These are phyloP conservation scores for Lolium multiflorum DNA, from an alignment of 176 grass and related monocot genomes.

Conservation along the genomic window DNA sequence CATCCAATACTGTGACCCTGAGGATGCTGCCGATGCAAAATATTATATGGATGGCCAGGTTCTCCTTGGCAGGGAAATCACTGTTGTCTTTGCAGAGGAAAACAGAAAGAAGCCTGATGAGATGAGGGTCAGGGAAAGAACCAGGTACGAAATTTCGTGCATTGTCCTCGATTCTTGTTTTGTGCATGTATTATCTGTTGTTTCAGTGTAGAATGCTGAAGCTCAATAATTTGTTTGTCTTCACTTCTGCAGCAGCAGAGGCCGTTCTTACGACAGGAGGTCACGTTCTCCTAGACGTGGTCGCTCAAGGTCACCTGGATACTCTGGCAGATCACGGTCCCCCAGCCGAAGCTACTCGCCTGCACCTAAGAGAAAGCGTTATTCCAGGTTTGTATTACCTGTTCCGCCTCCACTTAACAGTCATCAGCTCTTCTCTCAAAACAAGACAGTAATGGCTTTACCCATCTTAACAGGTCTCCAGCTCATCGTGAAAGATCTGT, in stretches of 20 bases:
- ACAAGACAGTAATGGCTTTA: neutral
- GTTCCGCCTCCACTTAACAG: neutral
- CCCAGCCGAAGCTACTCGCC: conserved; percentile 56
- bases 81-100: conserved; percentile 93
- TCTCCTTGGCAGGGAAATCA: conserved; percentile 80
- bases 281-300: conserved; percentile 39
- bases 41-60: conserved; percentile 88
- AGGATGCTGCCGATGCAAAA: conserved; percentile 89
- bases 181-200: neutral
- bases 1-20: conserved; percentile 80
- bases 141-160: conserved; percentile 40
- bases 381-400: conserved; percentile 41
- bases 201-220: neutral
- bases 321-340: conserved; percentile 50
- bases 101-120: conserved; percentile 87
- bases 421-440: neutral
- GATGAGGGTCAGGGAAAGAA: conserved; percentile 72
- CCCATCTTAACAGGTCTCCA: conserved; percentile 45
- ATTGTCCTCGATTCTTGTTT: neutral
- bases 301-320: conserved; percentile 51
- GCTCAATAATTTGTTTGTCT: neutral
- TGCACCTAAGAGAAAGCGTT: conserved; percentile 50
- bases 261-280: conserved; percentile 42
- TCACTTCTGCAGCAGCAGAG: conserved; percentile 18
- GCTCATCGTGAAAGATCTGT: conserved; percentile 48